phyloP scores from a whole-genome alignment of 1,284 basidiomycete genomes.

The Cystobasidium sp. region DNA sequence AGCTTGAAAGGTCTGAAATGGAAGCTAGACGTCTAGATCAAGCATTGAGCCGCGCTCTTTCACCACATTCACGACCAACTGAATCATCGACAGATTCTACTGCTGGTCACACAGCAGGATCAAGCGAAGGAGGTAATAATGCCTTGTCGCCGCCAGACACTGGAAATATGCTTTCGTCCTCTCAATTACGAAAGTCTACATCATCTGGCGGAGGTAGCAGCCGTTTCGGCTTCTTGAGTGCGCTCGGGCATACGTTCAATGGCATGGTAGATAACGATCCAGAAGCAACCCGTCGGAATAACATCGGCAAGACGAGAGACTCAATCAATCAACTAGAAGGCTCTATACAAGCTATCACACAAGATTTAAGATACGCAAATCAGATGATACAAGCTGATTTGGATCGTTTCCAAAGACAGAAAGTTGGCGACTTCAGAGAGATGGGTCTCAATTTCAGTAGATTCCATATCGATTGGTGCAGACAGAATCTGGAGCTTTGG shows the following conservation, averaged over 20 bases:
- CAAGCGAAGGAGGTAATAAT: background rate
- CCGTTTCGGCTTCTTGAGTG: slow-evolving; percentile 86
- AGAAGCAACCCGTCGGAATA: slow-evolving; percentile 87
- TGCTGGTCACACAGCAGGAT: slow-evolving; percentile 13
- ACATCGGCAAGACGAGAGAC: slow-evolving; percentile 91
- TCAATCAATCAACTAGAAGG: slow-evolving; percentile 94
- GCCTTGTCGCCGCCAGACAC: slow-evolving; percentile 5
- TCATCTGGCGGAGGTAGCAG: slow-evolving; percentile 62
- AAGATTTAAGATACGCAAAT: slow-evolving; percentile 93
- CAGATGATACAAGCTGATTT: slow-evolving; percentile 96
- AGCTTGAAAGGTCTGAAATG: slow-evolving; percentile 87
- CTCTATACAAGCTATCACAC: slow-evolving; percentile 81
- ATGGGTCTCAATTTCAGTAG: slow-evolving; percentile 88
- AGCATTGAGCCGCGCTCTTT: slow-evolving; percentile 80
- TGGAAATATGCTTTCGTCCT: slow-evolving; percentile 8
- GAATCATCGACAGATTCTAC: slow-evolving; percentile 44
- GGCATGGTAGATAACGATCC: slow-evolving; percentile 99
- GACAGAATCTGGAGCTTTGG: slow-evolving; percentile 92
- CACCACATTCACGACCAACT: slow-evolving; percentile 49
- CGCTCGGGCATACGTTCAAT: slow-evolving; percentile 90
- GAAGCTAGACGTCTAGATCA: slow-evolving; percentile 88
- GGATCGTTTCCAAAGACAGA: slow-evolving; percentile 97
- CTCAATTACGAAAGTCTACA: slow-evolving; percentile 36
- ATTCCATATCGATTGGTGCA: slow-evolving; percentile 91
- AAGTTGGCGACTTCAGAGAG: slow-evolving; percentile 90